A percentile compares a stretch with the other conserved stretches of the same genome.
These are phyloP conservation scores for Cymodocea nodosa DNA, from an alignment of 116 monocot species.

Conservation along the genomic window DNA sequence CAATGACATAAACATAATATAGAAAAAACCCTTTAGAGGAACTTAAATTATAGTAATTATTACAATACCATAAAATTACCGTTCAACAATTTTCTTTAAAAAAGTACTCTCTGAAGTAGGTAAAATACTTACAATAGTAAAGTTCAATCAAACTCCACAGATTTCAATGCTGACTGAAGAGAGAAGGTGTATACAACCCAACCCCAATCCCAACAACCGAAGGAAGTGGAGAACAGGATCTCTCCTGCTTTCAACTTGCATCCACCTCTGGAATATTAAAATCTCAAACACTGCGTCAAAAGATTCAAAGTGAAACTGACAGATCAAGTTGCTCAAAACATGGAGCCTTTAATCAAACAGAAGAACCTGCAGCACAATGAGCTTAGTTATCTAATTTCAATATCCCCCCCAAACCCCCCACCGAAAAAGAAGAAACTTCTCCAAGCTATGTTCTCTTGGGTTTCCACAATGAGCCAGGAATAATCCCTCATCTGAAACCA, in stretches of 20 bases:
- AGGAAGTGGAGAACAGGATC: background rate
- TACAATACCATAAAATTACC: background rate
- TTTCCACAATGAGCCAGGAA: no score
- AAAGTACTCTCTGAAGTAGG: background rate
- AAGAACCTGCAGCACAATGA: no score
- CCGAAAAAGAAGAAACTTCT: no score
- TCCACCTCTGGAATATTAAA: background rate
- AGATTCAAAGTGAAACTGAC: slow-evolving; percentile 2
- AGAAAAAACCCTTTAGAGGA: no score
- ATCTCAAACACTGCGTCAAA: background rate
- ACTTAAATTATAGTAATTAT: no score
- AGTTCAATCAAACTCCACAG: background rate
- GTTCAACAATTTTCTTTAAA: background rate
- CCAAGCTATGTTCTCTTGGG: no score
- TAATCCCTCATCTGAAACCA: no score
- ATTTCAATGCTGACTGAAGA: background rate
- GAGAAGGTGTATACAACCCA: background rate
- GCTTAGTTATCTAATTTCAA: no score
- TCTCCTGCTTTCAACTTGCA: background rate
- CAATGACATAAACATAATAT: no score
- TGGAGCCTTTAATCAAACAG: no score
- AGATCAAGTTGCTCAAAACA: background rate
- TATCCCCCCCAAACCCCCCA: no score
- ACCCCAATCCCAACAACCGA: slow-evolving; percentile 2
- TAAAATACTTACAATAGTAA: background rate